Conservation (phyloP, 108 stramenopile genomes). For the Parmales sp. region DNA sequence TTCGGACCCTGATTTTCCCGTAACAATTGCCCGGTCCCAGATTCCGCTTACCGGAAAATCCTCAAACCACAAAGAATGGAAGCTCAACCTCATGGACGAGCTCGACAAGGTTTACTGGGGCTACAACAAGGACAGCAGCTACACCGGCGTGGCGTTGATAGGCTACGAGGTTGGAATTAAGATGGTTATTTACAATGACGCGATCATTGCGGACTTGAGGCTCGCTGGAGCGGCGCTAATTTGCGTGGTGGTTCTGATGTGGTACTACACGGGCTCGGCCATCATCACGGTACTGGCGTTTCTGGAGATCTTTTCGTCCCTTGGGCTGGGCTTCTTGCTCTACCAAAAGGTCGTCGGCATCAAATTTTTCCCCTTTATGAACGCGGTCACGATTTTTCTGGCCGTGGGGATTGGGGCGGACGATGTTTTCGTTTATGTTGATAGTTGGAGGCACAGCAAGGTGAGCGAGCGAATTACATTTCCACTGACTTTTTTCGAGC, state of each 20-base stretch:
- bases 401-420: constrained; percentile 16
- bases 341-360: neutral
- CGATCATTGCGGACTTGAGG: neutral
- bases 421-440: constrained; percentile 18
- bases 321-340: constrained; percentile 5
- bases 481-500: no score
- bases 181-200: neutral
- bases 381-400: neutral
- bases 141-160: neutral
- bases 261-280: neutral
- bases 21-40: neutral
- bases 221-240: neutral
- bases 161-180: neutral
- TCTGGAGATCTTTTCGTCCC: neutral
- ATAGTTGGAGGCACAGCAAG: constrained; percentile 13
- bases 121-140: neutral
- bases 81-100: neutral
- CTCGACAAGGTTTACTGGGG: neutral
- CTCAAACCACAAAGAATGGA: neutral
- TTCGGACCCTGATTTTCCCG: neutral
- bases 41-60: neutral
- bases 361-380: neutral
- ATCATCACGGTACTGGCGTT: constrained; percentile 2
- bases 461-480: no score
- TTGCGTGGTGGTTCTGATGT: neutral